phyloP scores from a whole-genome alignment of 139 green algal genomes.

The Coelastrella sp. region DNA sequence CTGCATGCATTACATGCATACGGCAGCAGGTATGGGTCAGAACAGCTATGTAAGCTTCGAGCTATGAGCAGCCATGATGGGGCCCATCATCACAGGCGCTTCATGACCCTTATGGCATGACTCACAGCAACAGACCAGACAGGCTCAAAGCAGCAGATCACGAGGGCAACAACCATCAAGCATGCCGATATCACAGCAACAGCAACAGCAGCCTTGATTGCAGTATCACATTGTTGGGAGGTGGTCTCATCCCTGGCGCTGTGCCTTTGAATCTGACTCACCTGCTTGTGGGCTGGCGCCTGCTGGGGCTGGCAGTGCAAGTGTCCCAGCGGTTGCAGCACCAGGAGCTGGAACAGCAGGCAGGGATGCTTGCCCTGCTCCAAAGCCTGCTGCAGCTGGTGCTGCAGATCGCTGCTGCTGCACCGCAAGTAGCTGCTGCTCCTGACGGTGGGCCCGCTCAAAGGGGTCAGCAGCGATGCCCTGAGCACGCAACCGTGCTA shows the following conservation, averaged over 20 bases:
- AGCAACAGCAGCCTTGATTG: no score
- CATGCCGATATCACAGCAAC: no score
- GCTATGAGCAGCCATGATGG: no score
- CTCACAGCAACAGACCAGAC: no score
- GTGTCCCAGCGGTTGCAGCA: neutral
- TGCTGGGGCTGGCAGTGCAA: slow-evolving; percentile 16
- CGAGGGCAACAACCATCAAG: no score
- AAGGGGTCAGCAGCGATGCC: slow-evolving; percentile 29
- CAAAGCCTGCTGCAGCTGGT: neutral
- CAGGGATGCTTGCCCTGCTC: neutral
- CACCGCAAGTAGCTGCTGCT: slow-evolving; percentile 28
- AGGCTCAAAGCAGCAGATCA: no score
- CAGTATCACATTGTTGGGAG: no score
- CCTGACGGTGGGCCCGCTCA: slow-evolving; percentile 17
- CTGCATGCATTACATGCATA: neutral
- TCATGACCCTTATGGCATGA: no score
- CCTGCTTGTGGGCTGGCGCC: slow-evolving; percentile 31
- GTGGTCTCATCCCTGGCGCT: no score
- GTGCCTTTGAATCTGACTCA: neutral
- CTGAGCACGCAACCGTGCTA: slow-evolving; percentile 19
- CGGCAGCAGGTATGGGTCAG: neutral
- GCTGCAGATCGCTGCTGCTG: slow-evolving; percentile 24
- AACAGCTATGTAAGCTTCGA: no score
- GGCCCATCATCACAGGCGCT: no score
- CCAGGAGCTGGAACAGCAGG: neutral